These are phyloP conservation scores for Starmerella davenportii DNA, from an alignment of 805 yeast species.

Conservation along the genomic window DNA sequence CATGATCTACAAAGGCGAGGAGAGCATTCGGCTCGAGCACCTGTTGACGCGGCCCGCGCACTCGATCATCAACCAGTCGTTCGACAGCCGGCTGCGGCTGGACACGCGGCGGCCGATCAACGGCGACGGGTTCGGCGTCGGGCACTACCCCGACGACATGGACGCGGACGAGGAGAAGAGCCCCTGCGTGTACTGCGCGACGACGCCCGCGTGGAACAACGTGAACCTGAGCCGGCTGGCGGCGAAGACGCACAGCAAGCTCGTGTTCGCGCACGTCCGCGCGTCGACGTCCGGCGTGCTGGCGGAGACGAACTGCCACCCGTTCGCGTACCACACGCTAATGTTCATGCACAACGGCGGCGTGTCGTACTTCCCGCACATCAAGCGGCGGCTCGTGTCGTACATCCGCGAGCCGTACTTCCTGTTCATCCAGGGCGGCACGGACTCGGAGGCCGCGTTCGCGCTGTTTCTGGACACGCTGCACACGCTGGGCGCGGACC, in stretches of 20 bases:
- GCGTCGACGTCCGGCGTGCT: constrained; percentile 92
- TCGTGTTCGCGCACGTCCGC: constrained; percentile 88
- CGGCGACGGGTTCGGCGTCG: constrained; percentile 97
- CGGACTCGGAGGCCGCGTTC: constrained; percentile 91
- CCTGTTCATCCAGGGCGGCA: constrained; percentile 70
- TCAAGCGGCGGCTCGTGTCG: constrained; percentile 54
- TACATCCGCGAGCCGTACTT: constrained; percentile 70
- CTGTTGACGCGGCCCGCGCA: constrained; percentile 88
- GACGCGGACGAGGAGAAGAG: constrained; percentile 39
- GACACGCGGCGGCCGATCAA: constrained; percentile 85
- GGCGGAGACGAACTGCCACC: constrained; percentile 93
- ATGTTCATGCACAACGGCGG: constrained; percentile 96
- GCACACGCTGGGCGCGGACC: constrained; percentile 58
- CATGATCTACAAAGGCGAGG: constrained; percentile 78
- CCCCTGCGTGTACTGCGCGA: constrained; percentile 87
- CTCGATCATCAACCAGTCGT: constrained; percentile 89
- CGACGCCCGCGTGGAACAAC: constrained; percentile 91
- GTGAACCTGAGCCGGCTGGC: constrained; percentile 72
- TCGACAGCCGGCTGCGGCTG: constrained; percentile 70
- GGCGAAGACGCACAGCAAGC: constrained; percentile 63
- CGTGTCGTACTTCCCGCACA: constrained; percentile 48
- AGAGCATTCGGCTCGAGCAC: constrained; percentile 71
- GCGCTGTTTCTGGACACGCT: constrained; percentile 70
- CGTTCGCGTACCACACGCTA: constrained; percentile 68
- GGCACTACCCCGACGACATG: constrained; percentile 54